A percentile compares a stretch with the other conserved stretches of the same genome.
Conservation (phyloP, 208 protist species). For the Leishmania major region DNA sequence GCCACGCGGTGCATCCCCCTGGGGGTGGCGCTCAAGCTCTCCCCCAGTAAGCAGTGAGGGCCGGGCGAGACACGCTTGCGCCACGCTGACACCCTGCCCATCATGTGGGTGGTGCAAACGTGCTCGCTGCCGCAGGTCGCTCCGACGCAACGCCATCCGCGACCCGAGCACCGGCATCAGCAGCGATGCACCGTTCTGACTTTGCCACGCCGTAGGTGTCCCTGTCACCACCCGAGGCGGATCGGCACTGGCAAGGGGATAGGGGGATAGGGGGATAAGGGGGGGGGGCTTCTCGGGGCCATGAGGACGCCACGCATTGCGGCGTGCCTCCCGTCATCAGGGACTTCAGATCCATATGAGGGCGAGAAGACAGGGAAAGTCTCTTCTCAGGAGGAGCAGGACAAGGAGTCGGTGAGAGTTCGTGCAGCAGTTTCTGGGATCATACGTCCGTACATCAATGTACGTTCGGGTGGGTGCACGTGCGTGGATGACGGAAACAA, state of each 20-base stretch:
- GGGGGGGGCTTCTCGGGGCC: no score
- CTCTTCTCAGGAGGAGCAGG: background rate
- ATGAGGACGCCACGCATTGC: no score
- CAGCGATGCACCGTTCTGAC: background rate
- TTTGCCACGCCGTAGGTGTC: background rate
- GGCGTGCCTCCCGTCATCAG: background rate
- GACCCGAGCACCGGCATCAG: background rate
- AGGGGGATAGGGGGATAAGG: no score
- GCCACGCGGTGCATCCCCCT: background rate
- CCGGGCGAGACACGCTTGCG: background rate
- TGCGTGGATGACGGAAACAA: background rate
- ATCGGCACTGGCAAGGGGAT: no score
- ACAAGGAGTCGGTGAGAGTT: background rate
- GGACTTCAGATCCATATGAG: background rate
- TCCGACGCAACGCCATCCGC: background rate
- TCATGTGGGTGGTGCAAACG: background rate
- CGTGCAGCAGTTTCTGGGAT: background rate
- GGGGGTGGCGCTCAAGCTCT: background rate
- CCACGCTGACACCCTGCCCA: background rate
- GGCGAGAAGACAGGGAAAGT: background rate
- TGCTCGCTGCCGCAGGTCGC: background rate
- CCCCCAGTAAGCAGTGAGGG: background rate
- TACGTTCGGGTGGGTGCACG: background rate
- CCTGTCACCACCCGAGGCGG: background rate
- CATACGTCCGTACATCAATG: background rate